Base-by-base conservation (phyloP, 805 yeast species). In the Hanseniaspora osmophila region DNA sequence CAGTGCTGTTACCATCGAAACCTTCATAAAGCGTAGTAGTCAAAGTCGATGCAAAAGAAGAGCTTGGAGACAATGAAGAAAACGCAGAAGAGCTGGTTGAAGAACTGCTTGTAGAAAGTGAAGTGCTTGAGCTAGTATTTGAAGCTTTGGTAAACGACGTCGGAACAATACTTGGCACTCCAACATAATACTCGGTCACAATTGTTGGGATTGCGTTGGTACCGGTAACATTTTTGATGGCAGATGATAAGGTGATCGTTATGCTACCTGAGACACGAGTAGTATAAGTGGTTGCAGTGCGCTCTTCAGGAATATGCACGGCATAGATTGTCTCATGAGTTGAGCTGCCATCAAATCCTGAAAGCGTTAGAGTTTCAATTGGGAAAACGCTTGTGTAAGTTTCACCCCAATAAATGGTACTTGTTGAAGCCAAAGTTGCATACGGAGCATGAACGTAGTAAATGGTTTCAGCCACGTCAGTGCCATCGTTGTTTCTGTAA, bases 361-460 rank as follows among this genome's bases (percentile, higher is more conserved):
- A 12, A n/a, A 11, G 13, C 13, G 35, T 32, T 32, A 32, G 10
- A 11, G 15, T 11, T n/a, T 32, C 35, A 32, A n/a, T 9, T 32
- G 35, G 15, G 35, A 12, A 32, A 12, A n/a, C 15, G 10, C 35
- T 32, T 32, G 13, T 32, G 15, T 6, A 11, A 32, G 35, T 32
- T 32, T 32, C 35, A 32, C 13, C 15, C 35, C 35, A 32, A 11
- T 32, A 32, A 32, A 32, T n/a, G 13, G 29, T 6, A 13, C 18
- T 40, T 6, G 42, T 38, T 6, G n/a, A 18, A 38, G 17, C 41
- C 19, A 38, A 17, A 19, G 19, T 30, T 17, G 5, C 16, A 17
- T 15, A 10, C 30, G 45, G 45, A 7, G 27, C 30, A 37, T 43
- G 32, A 30, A 43, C 45, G 30, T 30, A 27, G 9, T 37, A 29